These are phyloP conservation scores for Gnaphalium uliginosum DNA, from an alignment of 129 eudicot species.

Conservation along the genomic window DNA sequence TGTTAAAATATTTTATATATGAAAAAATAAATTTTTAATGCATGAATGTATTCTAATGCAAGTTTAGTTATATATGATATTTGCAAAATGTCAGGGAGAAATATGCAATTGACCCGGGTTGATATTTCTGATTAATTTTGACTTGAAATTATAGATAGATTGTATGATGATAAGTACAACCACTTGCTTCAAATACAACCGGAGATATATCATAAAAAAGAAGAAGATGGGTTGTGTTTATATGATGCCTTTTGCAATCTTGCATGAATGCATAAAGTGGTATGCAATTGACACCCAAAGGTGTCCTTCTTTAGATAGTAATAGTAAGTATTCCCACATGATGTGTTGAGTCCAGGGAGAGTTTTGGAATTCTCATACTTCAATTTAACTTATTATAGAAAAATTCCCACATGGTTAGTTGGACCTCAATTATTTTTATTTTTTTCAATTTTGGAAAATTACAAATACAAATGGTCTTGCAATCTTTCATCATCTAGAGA, in stretches of 20 bases:
- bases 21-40: no score
- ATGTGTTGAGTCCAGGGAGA: slow-evolving; percentile 10
- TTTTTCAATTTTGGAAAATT: background rate
- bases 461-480: background rate
- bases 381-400: background rate
- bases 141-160: background rate
- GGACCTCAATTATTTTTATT: background rate
- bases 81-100: no score
- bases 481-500: background rate
- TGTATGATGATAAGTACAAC: background rate
- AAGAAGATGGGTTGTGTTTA: background rate
- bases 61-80: no score
- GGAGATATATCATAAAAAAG: background rate
- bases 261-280: background rate
- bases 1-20: no score
- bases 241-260: background rate
- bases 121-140: background rate
- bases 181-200: slow-evolving; percentile 4
- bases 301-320: slow-evolving; percentile 1
- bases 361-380: slow-evolving; percentile 4
- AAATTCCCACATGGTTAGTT: slow-evolving; percentile 15
- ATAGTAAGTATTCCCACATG: background rate
- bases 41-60: no score
- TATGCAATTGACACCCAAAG: slow-evolving; percentile 1
- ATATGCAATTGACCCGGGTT: no score